These are phyloP conservation scores for Globisporangium okanoganense DNA, from an alignment of 352 stramenopile genomes.

Conservation along the genomic window DNA sequence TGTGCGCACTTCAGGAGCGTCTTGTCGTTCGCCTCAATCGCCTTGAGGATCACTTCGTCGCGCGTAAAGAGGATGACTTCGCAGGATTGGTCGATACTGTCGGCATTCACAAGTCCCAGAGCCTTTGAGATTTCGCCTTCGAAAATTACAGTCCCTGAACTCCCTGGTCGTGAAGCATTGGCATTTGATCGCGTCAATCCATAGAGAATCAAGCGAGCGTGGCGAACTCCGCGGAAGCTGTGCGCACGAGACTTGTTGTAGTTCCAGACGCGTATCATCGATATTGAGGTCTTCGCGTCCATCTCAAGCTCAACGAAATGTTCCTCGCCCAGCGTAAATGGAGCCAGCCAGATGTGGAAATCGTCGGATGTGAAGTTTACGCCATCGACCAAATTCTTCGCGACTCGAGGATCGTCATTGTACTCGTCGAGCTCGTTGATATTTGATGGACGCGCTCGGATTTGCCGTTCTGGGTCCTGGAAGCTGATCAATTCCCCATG, in stretches of 20 bases:
- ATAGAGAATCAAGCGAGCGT: slow-evolving; percentile 57
- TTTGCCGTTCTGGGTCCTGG: slow-evolving; percentile 37
- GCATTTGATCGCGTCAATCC: not conserved
- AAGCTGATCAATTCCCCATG: slow-evolving; percentile 53
- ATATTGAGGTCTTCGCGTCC: slow-evolving; percentile 31
- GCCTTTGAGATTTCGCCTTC: slow-evolving; percentile 82
- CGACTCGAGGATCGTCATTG: slow-evolving; percentile 62
- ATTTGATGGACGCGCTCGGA: slow-evolving; percentile 63
- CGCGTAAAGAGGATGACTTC: slow-evolving; percentile 89
- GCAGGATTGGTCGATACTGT: slow-evolving; percentile 48
- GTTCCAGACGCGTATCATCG: slow-evolving; percentile 90
- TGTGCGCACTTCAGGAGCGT: slow-evolving; percentile 20
- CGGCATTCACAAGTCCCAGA: slow-evolving; percentile 49
- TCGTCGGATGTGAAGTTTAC: slow-evolving; percentile 89
- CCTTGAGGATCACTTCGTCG: slow-evolving; percentile 48
- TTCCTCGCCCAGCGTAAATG: slow-evolving; percentile 48
- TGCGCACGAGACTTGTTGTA: slow-evolving; percentile 91
- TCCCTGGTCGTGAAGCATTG: not conserved
- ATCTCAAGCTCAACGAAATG: slow-evolving; percentile 67
- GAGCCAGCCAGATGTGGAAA: slow-evolving; percentile 89
- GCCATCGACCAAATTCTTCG: slow-evolving; percentile 78
- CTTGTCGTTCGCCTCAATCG: slow-evolving; percentile 67
- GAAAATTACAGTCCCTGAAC: slow-evolving; percentile 51
- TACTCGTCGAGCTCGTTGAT: slow-evolving; percentile 92
- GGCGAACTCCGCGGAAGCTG: slow-evolving; percentile 62